Evolutionary conservation across 441 rosid genomes (phyloP).

Genomic region (Populus hybrid): DNA sequence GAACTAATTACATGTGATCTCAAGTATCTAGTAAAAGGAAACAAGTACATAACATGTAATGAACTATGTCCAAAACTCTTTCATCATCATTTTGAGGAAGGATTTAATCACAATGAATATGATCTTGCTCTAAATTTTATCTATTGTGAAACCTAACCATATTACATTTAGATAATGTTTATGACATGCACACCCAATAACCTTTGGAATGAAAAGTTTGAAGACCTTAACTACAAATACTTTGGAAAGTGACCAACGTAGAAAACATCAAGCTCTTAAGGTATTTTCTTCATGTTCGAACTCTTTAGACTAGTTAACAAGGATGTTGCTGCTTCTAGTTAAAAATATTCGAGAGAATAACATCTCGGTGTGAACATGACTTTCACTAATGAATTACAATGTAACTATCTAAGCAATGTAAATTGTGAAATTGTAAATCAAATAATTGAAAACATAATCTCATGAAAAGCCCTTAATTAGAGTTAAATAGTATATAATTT

Average conservation of each 20-base stretch:
- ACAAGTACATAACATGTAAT: background rate
- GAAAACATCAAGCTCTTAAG: background rate
- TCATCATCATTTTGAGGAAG: background rate
- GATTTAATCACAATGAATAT: background rate
- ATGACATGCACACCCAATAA: background rate
- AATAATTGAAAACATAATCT: background rate
- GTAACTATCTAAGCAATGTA: background rate
- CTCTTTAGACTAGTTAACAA: background rate
- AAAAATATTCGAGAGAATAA: background rate
- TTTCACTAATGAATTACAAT: background rate
- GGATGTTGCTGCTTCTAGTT: background rate
- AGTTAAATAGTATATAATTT: background rate
- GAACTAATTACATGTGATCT: background rate
- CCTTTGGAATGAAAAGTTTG: background rate
- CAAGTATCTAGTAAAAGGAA: background rate
- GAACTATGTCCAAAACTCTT: background rate
- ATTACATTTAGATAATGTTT: background rate
- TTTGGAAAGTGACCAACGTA: background rate
- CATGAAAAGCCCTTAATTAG: background rate
- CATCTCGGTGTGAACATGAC: background rate
- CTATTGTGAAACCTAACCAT: background rate
- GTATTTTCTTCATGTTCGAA: background rate
- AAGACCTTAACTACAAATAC: background rate
- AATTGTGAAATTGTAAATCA: too few relatives aligned
- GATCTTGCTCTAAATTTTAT: background rate